phyloP scores from a whole-genome alignment of 176 grass and related monocot genomes.

The Cymbopogon citratus region DNA sequence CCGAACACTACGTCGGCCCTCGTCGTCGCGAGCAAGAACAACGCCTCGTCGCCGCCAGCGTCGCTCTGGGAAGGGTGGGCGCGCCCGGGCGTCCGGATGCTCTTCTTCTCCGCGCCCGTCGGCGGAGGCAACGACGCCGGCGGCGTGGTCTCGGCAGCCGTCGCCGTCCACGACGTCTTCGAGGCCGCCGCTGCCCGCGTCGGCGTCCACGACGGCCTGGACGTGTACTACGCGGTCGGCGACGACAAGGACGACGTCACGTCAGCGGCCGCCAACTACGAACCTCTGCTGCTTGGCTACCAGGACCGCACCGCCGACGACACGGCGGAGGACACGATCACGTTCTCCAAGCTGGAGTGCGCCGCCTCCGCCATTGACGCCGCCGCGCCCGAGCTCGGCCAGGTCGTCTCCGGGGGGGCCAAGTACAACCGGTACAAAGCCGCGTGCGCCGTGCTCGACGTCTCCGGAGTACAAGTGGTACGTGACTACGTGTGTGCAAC shows the following conservation, averaged over 20 bases:
- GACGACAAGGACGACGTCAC: neutral
- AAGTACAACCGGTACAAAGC: neutral
- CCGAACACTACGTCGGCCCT: neutral
- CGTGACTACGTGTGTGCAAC: neutral
- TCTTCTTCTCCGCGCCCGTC: constrained; percentile 24
- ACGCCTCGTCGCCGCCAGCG: neutral
- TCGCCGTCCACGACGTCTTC: constrained; percentile 17
- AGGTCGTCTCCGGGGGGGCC: neutral
- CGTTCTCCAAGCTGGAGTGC: constrained; percentile 11
- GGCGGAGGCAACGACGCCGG: neutral
- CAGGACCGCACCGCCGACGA: neutral
- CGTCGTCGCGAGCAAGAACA: neutral
- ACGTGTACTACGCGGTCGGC: constrained; percentile 29
- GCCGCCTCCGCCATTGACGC: constrained; percentile 10
- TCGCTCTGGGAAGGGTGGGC: constrained; percentile 19
- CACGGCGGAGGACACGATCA: neutral
- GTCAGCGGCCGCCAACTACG: neutral
- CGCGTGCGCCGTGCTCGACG: constrained; percentile 23
- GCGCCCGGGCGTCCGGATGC: neutral
- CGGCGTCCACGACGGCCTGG: neutral
- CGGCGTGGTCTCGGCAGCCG: constrained; percentile 11
- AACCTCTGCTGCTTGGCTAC: neutral
- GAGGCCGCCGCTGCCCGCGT: neutral
- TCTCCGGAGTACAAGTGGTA: constrained; percentile 35
- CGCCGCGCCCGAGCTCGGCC: constrained; percentile 19